These are phyloP conservation scores for Calonectria crousiana DNA, from an alignment of 2,329 filamentous ascomycete genomes.

Conservation along the genomic window DNA sequence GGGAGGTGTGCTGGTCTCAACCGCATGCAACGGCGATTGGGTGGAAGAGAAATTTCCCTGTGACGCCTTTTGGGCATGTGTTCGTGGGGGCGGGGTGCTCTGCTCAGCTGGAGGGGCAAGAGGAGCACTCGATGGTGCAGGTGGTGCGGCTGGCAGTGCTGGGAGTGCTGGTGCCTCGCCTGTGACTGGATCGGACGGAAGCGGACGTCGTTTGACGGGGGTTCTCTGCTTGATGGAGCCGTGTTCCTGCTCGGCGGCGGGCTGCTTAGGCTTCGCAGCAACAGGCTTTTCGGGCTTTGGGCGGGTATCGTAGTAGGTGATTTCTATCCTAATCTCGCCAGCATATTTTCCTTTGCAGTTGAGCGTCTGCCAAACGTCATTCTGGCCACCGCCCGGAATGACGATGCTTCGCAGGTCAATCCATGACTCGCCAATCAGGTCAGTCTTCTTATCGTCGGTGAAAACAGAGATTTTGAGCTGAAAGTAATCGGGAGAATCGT, in stretches of 20 bases:
- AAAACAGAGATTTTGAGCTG: conserved; percentile 96
- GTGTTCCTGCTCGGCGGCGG: conserved; percentile 51
- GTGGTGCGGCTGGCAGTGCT: not conserved
- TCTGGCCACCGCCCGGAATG: conserved; percentile 89
- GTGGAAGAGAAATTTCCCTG: conserved; percentile 58
- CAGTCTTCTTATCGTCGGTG: conserved; percentile 98
- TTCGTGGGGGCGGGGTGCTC: conserved; percentile 59
- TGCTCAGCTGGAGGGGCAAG: conserved; percentile 54
- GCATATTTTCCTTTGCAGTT: conserved; percentile 95
- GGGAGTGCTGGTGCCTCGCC: conserved; percentile 52
- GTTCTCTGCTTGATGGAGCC: conserved; percentile 62
- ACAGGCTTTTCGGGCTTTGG: conserved; percentile 80
- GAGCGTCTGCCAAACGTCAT: conserved; percentile 90
- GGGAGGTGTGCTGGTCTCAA: conserved; percentile 63
- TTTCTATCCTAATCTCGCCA: conserved; percentile 92
- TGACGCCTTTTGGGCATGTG: conserved; percentile 56
- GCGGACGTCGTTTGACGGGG: conserved; percentile 83
- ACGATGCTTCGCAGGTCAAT: conserved; percentile 86
- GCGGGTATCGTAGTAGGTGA: conserved; percentile 94
- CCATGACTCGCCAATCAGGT: conserved; percentile 95
- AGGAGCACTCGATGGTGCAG: conserved; percentile 33
- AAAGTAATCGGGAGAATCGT: conserved; percentile 96
- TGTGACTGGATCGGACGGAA: conserved; percentile 82
- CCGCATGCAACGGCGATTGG: conserved; percentile 65
- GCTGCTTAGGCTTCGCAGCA: conserved; percentile 63